Conservation (phyloP, 805 yeast species). For the Candida manassasensis region DNA sequence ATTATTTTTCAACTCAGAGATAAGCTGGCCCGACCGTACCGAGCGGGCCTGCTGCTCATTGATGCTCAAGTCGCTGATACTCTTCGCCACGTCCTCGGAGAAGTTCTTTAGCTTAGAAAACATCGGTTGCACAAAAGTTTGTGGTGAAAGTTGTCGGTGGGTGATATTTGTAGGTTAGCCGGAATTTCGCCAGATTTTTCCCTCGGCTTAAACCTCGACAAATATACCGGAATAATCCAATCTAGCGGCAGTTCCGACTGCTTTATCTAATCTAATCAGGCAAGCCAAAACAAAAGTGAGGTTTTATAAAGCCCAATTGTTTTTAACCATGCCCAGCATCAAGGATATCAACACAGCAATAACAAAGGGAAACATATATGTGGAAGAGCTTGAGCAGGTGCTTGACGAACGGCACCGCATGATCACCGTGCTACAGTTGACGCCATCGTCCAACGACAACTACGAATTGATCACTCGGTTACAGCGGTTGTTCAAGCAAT, state of each 20-base stretch:
- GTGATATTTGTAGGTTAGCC: too few relatives aligned
- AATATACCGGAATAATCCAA: too few relatives aligned
- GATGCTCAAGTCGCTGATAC: constrained; percentile 30
- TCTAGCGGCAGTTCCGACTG: too few relatives aligned
- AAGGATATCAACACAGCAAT: constrained; percentile 8
- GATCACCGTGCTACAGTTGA: constrained; percentile 23
- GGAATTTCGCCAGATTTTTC: too few relatives aligned
- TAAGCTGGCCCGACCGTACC: constrained; percentile 15
- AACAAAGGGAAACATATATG: constrained; percentile 8
- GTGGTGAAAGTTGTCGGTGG: background rate
- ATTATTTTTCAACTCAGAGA: constrained; percentile 28
- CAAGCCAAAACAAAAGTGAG: too few relatives aligned
- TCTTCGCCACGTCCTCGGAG: constrained; percentile 44
- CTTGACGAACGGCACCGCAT: constrained; percentile 33
- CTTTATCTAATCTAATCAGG: too few relatives aligned
- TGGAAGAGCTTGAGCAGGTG: constrained; percentile 17
- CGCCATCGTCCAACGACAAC: constrained; percentile 38
- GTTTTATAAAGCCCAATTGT: too few relatives aligned
- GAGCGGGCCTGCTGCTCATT: constrained; percentile 9
- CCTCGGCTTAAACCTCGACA: too few relatives aligned
- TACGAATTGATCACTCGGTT: constrained; percentile 29
- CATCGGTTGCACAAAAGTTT: constrained; percentile 17
- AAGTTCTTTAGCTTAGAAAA: constrained; percentile 38
- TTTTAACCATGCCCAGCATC: constrained; percentile 4
- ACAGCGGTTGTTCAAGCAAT: constrained; percentile 20